Conservation (phyloP, 257 asterid species). For the Solanum piurae region DNA sequence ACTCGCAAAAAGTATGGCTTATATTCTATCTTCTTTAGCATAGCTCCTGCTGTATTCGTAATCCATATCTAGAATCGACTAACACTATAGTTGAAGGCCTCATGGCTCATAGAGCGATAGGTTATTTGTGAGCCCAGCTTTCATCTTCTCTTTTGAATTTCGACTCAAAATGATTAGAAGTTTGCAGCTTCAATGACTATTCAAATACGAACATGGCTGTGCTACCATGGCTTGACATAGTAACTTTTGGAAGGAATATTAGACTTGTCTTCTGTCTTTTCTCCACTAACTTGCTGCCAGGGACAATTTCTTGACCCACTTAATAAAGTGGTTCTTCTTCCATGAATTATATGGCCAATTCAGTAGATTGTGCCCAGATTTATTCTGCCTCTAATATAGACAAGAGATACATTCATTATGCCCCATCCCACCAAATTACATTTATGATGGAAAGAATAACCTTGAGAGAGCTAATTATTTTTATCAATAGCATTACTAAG, state of each 20-base stretch:
- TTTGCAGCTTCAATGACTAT: not conserved
- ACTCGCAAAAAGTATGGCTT: slow-evolving; percentile 53
- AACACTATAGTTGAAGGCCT: not conserved
- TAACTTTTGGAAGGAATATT: not conserved
- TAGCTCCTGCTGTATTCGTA: not conserved
- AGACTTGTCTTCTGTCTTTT: not conserved
- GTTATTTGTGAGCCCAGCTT: not conserved
- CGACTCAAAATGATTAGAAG: not conserved
- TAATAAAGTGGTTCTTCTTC: not conserved
- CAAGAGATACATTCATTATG: not conserved
- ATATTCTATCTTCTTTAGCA: not conserved
- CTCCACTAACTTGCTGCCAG: not conserved
- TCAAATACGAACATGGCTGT: not conserved
- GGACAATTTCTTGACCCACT: not conserved
- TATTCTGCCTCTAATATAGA: not conserved
- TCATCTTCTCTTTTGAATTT: not conserved
- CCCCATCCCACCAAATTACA: not conserved
- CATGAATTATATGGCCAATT: not conserved
- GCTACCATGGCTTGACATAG: not conserved
- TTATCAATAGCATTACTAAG: not conserved
- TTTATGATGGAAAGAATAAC: not conserved
- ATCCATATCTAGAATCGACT: not conserved
- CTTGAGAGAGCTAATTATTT: not conserved
- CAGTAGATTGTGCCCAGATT: not conserved
- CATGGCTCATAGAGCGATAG: not conserved